Percentiles rank a stretch among this genome's conserved stretches.
These are phyloP conservation scores for Erigeron canadensis DNA, from an alignment of 129 eudicot species.

Conservation along the genomic window DNA sequence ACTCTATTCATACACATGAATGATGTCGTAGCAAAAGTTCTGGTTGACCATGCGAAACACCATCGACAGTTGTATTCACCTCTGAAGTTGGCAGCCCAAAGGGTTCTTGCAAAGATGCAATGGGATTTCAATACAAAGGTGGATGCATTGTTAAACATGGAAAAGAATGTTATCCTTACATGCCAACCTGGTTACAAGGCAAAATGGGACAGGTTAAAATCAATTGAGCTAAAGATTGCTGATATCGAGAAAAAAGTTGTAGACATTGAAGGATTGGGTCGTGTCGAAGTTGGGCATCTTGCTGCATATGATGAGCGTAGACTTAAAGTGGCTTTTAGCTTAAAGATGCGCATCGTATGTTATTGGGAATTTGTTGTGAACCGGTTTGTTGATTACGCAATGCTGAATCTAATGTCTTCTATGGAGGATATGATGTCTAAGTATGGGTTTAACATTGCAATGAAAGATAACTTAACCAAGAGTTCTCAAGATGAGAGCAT, in stretches of 20 bases:
- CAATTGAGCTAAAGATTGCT: neutral
- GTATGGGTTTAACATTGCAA: too few relatives aligned
- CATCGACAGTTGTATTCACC: neutral
- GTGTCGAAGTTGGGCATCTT: neutral
- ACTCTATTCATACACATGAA: neutral
- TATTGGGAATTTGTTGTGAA: constrained; percentile 14
- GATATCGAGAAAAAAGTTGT: neutral
- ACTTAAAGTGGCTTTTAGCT: neutral
- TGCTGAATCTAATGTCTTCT: neutral
- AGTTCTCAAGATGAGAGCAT: neutral
- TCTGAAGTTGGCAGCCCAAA: neutral
- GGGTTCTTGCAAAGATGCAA: neutral
- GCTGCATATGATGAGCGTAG: neutral
- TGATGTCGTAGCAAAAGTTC: neutral
- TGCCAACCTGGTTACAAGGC: neutral
- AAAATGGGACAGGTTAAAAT: neutral
- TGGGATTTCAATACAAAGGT: neutral
- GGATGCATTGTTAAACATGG: neutral
- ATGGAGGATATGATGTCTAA: neutral
- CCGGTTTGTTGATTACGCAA: neutral
- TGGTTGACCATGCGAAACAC: neutral
- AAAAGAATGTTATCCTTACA: neutral
- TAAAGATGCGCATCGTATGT: neutral
- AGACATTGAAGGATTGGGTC: constrained; percentile 2
- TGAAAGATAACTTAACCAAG: neutral